A percentile compares a stretch with the other conserved stretches of the same genome.
These are phyloP conservation scores for Neurospora sp. DNA, from an alignment of 495 filamentous ascomycete species.

Conservation along the genomic window DNA sequence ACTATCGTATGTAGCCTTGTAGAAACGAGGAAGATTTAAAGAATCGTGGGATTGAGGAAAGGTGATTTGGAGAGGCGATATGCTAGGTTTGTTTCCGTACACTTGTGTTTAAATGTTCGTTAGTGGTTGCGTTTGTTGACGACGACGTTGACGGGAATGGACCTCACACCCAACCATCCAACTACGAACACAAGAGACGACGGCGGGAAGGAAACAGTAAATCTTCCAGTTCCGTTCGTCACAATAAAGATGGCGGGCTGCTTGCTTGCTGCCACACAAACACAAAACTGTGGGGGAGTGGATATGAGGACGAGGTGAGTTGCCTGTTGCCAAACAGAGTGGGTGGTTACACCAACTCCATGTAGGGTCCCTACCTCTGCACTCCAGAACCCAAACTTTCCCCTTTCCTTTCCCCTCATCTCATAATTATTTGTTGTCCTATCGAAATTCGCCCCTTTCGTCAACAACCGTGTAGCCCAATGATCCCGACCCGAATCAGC, in stretches of 20 bases:
- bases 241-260: no score
- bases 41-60: not conserved
- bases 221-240: no score
- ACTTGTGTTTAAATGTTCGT: not conserved
- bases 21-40: not conserved
- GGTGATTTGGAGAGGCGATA: not conserved
- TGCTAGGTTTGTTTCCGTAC: not conserved
- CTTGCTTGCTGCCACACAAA: no score
- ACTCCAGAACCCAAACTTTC: not conserved
- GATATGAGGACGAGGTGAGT: not conserved
- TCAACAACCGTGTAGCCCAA: not conserved
- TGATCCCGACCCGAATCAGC: not conserved
- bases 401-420: not conserved
- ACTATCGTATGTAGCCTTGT: not conserved
- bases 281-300: not conserved
- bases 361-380: not conserved
- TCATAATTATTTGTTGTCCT: not conserved
- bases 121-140: not conserved
- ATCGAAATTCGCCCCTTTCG: not conserved
- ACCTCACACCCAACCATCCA: not conserved
- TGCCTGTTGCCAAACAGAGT: not conserved
- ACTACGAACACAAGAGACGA: not conserved
- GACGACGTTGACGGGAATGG: not conserved
- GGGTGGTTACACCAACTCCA: not conserved
- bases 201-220: no score